Percentiles rank a stretch among this genome's conserved stretches.
These are phyloP conservation scores for Scedosporium apiospermum DNA, from an alignment of 2,329 filamentous ascomycete species.

Conservation along the genomic window DNA sequence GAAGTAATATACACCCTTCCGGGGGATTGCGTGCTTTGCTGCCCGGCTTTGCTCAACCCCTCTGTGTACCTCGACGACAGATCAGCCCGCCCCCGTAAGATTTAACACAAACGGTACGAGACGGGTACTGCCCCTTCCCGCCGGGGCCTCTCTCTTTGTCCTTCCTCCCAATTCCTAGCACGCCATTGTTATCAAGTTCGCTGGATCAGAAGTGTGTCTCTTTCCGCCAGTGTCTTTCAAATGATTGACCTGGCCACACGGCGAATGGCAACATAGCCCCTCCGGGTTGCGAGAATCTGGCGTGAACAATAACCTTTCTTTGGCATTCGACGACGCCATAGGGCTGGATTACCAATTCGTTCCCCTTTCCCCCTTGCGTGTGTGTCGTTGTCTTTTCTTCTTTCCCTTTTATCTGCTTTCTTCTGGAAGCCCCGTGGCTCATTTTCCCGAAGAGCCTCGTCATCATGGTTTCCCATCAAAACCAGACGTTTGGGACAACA, in stretches of 20 bases:
- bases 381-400: neutral
- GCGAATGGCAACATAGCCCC: neutral
- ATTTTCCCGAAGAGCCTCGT: neutral
- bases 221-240: neutral
- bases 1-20: neutral
- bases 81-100: no score
- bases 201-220: neutral
- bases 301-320: neutral
- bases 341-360: neutral
- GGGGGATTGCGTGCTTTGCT: neutral
- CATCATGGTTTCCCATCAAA: conserved; percentile 1
- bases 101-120: no score
- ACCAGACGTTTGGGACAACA: neutral
- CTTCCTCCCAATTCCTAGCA: neutral
- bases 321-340: neutral
- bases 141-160: neutral
- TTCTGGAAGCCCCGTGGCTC: neutral
- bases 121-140: no score
- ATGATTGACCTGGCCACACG: neutral
- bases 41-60: neutral
- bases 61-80: no score
- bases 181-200: neutral
- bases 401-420: neutral
- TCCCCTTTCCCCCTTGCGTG: neutral
- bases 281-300: neutral